Conservation (phyloP, 164 flowering plant genomes). For the Aristolochia contorta region DNA sequence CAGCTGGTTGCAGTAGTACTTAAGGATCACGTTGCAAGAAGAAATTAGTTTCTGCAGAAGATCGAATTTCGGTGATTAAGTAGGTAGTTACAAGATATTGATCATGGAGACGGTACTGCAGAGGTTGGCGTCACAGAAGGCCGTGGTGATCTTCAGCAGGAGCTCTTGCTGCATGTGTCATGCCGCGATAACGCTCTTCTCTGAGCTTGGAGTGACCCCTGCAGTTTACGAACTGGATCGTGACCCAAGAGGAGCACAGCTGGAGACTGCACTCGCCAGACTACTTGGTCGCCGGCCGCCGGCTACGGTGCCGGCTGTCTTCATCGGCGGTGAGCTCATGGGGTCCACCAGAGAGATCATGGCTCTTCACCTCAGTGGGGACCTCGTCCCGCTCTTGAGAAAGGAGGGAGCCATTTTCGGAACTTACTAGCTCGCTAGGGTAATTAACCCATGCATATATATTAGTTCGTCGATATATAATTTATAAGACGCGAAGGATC, state of each 20-base stretch:
- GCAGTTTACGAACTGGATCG: slow-evolving; percentile 29
- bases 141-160: slow-evolving; percentile 36
- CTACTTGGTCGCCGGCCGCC: slow-evolving; percentile 21
- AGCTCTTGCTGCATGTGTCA: slow-evolving; percentile 38
- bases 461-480: too few species aligned
- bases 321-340: too few species aligned
- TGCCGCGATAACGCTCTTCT: slow-evolving; percentile 26
- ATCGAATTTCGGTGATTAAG: too few species aligned
- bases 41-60: too few species aligned
- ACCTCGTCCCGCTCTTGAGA: slow-evolving; percentile 6
- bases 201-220: slow-evolving; percentile 30
- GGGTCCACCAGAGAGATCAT: too few species aligned
- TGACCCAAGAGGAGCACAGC: slow-evolving; percentile 25
- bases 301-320: slow-evolving; percentile 12
- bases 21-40: too few species aligned
- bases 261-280: slow-evolving; percentile 23
- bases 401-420: too few species aligned
- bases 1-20: too few species aligned
- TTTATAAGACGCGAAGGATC: too few species aligned
- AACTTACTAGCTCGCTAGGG: too few species aligned
- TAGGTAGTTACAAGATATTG: too few species aligned
- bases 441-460: too few species aligned
- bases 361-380: slow-evolving; percentile 27
- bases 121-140: slow-evolving; percentile 17
- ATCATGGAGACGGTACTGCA: slow-evolving; percentile 26